Evolutionary conservation across 179 eudicot species (phyloP), one percentile per base, ranked within the genome.

Genomic region (Spergularia azorica): DNA sequence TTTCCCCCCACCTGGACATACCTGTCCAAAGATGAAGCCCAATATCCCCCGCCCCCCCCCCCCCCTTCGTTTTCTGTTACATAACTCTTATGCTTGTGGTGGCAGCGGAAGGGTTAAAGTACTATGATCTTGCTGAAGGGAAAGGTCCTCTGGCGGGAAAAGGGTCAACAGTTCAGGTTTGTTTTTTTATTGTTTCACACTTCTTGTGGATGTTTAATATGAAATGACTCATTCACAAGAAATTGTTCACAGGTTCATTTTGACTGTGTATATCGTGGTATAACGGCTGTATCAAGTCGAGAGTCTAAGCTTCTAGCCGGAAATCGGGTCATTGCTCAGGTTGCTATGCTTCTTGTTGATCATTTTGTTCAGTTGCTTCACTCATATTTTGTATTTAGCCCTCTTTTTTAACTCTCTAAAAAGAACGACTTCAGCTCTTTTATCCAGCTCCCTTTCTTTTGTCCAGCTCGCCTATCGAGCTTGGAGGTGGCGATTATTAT

Each of bases 291-390:
- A 15, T 95, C 99, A 70, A 95, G 94, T 77, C 89, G 99, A 80
- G 99, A 93, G 78, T 95, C 99, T 58, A 95, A 95, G 82, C 87
- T 95, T 65, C 86, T 95, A 67, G 99, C 99, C 63, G 99, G 97
- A 69, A 95, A 95, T 83, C 96, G 99, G 69, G 88, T 69, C 75
- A 95, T 95, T 72, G 88, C 99, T 5, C 98, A 95, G 98, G 99
- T 95, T 77, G 48, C 78, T 75, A 59, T 26, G 76, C 77, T 81
- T 64, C 66, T 32, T 52, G 8, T 55, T 55, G 17, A 55, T 73
- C 62, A 48, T 43, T 52, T 65, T 16, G 38, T 60, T 43, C 48
- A 26, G 32, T 26, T 26, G 32, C 32, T 26, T 26, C 32, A 26
- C 32, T 26, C 32, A 26, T 26, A 26, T 26, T 26, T 26, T 43